phyloP scores from a whole-genome alignment of 306 rosid species.

The Prunus salicina region DNA sequence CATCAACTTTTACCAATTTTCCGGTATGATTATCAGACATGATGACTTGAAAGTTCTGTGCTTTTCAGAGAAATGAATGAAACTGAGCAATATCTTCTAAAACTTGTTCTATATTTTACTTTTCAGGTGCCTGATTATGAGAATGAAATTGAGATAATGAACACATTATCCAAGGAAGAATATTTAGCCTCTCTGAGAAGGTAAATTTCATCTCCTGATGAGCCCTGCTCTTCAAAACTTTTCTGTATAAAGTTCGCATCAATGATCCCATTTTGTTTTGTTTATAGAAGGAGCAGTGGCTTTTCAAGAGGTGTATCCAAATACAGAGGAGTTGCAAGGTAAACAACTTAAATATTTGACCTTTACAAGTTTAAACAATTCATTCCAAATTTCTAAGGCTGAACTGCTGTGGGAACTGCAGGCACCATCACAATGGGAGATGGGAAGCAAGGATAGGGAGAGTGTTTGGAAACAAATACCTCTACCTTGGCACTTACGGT shows the following conservation, averaged over 20 bases:
- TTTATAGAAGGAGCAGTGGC: slow-evolving; percentile 43
- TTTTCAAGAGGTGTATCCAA: slow-evolving; percentile 51
- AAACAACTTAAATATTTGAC: neutral
- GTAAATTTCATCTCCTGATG: slow-evolving; percentile 1
- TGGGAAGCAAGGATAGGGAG: slow-evolving; percentile 60
- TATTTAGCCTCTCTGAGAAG: slow-evolving; percentile 49
- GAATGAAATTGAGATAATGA: slow-evolving; percentile 38
- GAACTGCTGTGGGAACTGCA: slow-evolving; percentile 19
- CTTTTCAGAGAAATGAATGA: neutral
- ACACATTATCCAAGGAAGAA: slow-evolving; percentile 34
- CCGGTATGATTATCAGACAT: slow-evolving; percentile 8
- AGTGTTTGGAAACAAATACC: slow-evolving; percentile 51
- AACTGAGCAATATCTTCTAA: neutral
- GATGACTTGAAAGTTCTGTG: neutral
- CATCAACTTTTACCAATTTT: slow-evolving; percentile 42
- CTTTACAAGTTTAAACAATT: neutral
- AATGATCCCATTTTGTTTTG: neutral
- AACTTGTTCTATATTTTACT: neutral
- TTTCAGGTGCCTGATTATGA: slow-evolving; percentile 35
- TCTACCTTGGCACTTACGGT: slow-evolving; percentile 47
- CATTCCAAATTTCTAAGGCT: slow-evolving; percentile 8
- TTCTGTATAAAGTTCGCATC: too few relatives aligned
- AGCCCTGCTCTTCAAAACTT: neutral
- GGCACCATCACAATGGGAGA: slow-evolving; percentile 54
- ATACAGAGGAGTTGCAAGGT: slow-evolving; percentile 53